Evolutionary conservation across 1,284 basidiomycete genomes (phyloP), one percentile per base, ranked within the genome.

Genomic region (Cryptococcus jaspeensis): DNA sequence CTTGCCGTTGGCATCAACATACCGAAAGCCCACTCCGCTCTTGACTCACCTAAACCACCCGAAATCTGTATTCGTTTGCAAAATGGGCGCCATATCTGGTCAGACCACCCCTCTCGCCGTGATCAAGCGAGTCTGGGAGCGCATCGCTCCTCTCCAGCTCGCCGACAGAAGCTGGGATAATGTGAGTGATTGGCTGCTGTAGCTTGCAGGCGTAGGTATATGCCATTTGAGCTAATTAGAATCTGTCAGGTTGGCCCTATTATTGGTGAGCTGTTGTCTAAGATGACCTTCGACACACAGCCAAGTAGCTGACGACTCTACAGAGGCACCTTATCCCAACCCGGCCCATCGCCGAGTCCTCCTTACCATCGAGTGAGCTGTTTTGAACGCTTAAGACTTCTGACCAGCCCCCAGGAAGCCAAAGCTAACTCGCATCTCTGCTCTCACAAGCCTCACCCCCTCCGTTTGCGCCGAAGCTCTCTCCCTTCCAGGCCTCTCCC

Each of bases 141-240:
- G 86, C 43, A 88, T 95, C 61, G 90, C 91, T 0, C 92, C 92
- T 5, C 81, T 91, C n/a, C 80, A 84, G 51, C 81, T 94, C 5
- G 91, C 92, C 15, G 91, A 78, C 44, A 64, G 86, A 66, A 85
- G 84, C 62, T 95, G 92, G 91, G 92, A 95, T 71, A 94, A 94
- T 78, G 91, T 93, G 63, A 77, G 88, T 72, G 28, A 32, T 42
- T 7, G 40, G 40, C 5, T 42, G 40, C 5, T 48, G 46, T 22
- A 32, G 11, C 3, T 9, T 2, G 7, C 36, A 35, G 11, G 25
- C 15, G 25, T 32, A 32, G 3, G 22, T 9, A 32, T 3, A 1
- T 7, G 9, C 16, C 5, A 9, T 9, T 5, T 13, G 28, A 32
- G 18, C 32, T 36, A n/a, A 32, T 37, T 49, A 39, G 22, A 12